Evolutionary conservation across 192 early-diverging fungal species (phyloP), one percentile per base, ranked within the genome.

Genomic region (Coemansia sp.): DNA sequence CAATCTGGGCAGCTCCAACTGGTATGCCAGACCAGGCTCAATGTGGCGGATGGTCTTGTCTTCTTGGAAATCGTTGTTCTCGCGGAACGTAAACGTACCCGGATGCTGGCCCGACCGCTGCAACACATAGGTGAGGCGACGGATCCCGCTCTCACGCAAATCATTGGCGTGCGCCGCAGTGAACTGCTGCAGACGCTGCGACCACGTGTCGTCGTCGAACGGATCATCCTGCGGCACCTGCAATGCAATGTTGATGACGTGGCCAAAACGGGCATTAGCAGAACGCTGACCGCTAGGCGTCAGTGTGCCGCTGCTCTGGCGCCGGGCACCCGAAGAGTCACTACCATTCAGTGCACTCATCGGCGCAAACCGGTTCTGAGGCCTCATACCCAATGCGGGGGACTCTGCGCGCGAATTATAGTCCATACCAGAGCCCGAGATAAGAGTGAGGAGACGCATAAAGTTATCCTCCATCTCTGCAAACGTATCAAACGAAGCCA

Each of bases 11-110:
- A 99, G 82, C 85, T 99, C 97, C 27, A 99, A 86, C 83, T 97
- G 94, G 81, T 98, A 98, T 29, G 97, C 96, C 87, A 97, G 92
- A 17, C 94, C 94, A 11, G 97, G 97, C 87, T 99, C 97, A 63
- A 98, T 95, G 77, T 99, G 94, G 61, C 97, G 93, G 69, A 99
- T 97, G 50, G 96, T 92, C 67, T 88, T 83, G 79, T 99, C 97
- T 80, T 99, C 97, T 31, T 63, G 60, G 78, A 90, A 98, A 73
- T 91, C 91, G 31, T 84, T 72, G 65, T 86, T 86, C 75, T 95
- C 96, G 76, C 94, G 94, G 89, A 94, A 99, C 23, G 96, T 99
- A 70, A 97, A 97, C 86, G 96, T 97, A 36, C 91, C 91, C 6
- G 93, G 94, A 80, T 90, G 92, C 76, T 92, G 87, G 61, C 88